Base-by-base conservation (phyloP, 257 asterid genomes). In the Capsicum baccatum region DNA sequence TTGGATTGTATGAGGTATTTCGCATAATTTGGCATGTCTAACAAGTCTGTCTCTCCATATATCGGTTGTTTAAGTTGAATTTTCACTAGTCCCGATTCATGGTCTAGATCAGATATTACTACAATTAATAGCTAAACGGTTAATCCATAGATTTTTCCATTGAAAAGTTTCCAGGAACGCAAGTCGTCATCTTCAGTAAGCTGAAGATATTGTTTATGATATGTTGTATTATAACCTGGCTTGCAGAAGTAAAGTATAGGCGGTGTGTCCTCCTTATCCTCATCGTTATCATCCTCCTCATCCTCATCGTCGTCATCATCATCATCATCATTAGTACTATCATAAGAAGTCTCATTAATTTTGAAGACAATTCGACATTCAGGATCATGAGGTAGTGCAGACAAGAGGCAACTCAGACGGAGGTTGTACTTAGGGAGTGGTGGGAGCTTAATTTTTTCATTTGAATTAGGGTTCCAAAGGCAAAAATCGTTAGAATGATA, bases 331-430 rank as follows among this genome's bases (percentile, higher is more conserved):
- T 57, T 3, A 0, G 3, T 15, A 3, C 12, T 10, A 54, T 54
- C 5, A 54, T 11, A 4, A 2, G 58, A 3, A 17, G 4, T 59
- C 12, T 17, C 66, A 8, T 17, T 17, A 11, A 14, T 35, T 35
- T 35, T 19, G 76, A 67, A 67, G 19, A 67, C 11, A 67, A 67
- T 0, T 12, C n/a, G 50, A 67, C 76, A 37, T 35, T 37, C 50
- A 67, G 76, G 76, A 67, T 67, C 26, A 67, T 37, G 12, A 44
- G 76, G 74, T 67, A 19, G 48, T 66, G 73, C 73, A 12, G 73
- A 66, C 10, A 66, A 66, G 73, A 66, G 73, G 4, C 48, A 66
- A 0, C 11, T 1, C n/a, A 66, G 9, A 9, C 7, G 26, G 26
- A 26, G 0, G 1, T 21, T 4, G 44, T 26, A 33, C 16, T 66